A percentile compares a stretch with the other conserved stretches of the same genome.
Conservation (phyloP, 495 filamentous ascomycete genomes). For the Aspergillus haitiensis region DNA sequence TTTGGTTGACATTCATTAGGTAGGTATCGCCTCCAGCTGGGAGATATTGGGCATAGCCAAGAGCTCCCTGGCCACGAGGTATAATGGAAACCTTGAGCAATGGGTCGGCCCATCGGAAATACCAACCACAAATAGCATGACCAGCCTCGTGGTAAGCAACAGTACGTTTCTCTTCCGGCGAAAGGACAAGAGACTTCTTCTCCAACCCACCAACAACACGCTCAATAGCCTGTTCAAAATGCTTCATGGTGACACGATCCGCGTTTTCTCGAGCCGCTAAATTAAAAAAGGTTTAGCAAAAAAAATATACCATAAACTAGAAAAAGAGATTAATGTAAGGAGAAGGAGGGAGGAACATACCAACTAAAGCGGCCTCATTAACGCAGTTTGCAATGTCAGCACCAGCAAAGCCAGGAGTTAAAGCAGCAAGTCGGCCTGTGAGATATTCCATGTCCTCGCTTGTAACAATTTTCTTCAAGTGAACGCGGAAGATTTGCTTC, state of each 20-base stretch:
- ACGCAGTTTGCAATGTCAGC: constrained; percentile 98
- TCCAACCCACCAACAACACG: constrained; percentile 94
- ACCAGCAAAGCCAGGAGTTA: constrained; percentile 95
- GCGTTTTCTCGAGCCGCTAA: constrained; percentile 81
- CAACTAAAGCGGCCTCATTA: constrained; percentile 95
- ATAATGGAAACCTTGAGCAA: constrained; percentile 99
- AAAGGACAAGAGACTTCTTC: constrained; percentile 91
- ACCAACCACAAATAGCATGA: constrained; percentile 98
- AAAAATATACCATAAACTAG: background rate
- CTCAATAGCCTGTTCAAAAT: constrained; percentile 97
- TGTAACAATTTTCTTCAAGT: constrained; percentile 89
- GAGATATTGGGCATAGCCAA: constrained; percentile 97
- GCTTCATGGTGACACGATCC: constrained; percentile 72
- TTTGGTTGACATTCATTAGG: constrained; percentile 89
- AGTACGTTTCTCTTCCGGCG: constrained; percentile 87
- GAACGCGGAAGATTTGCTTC: constrained; percentile 92
- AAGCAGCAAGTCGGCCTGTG: constrained; percentile 79
- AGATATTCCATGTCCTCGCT: constrained; percentile 84
- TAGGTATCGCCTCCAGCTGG: constrained; percentile 80
- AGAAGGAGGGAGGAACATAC: constrained; percentile 54
- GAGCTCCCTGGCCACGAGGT: constrained; percentile 85
- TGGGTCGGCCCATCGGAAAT: constrained; percentile 91
- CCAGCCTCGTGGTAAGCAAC: constrained; percentile 98
- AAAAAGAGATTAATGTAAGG: background rate
- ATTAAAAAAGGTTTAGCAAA: constrained; percentile 33